These are phyloP conservation scores for Dactylellina drechsleri DNA, from an alignment of 2,329 filamentous ascomycete genomes.

Conservation along the genomic window DNA sequence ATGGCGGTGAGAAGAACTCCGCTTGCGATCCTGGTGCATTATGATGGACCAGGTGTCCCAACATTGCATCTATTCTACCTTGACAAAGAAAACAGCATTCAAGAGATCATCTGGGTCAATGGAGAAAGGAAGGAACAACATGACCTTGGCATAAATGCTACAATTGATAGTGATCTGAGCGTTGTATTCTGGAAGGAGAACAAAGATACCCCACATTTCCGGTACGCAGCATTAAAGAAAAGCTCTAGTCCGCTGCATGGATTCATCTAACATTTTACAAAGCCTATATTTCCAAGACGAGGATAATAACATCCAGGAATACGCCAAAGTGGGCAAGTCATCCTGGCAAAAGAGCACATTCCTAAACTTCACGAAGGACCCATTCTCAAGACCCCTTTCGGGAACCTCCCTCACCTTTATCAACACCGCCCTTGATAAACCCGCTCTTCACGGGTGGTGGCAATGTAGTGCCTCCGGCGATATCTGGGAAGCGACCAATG, in stretches of 20 bases:
- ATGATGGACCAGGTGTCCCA: constrained; percentile 2
- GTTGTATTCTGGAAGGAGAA: constrained; percentile 21
- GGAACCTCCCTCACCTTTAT: constrained; percentile 30
- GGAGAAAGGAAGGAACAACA: constrained; percentile 4
- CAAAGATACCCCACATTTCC: constrained; percentile 10
- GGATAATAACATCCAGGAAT: background rate
- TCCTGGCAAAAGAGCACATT: background rate
- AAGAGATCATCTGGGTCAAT: constrained; percentile 28
- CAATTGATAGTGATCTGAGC: constrained; percentile 16
- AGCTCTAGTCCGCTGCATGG: background rate
- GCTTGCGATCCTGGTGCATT: constrained; percentile 3
- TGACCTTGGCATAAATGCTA: constrained; percentile 9
- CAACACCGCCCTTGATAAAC: constrained; percentile 7
- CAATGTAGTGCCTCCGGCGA: background rate
- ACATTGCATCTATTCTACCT: constrained; percentile 32
- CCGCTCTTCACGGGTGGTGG: constrained; percentile 15
- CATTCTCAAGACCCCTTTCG: background rate
- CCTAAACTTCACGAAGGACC: background rate
- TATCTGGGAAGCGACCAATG: background rate
- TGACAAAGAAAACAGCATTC: constrained; percentile 17
- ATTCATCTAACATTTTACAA: background rate
- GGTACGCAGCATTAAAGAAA: constrained; percentile 15
- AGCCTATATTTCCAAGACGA: background rate
- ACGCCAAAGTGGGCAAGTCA: background rate
- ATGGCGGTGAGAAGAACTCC: constrained; percentile 15